phyloP scores from a whole-genome alignment of 352 stramenopile genomes.

The Globisporangium abappressorium region DNA sequence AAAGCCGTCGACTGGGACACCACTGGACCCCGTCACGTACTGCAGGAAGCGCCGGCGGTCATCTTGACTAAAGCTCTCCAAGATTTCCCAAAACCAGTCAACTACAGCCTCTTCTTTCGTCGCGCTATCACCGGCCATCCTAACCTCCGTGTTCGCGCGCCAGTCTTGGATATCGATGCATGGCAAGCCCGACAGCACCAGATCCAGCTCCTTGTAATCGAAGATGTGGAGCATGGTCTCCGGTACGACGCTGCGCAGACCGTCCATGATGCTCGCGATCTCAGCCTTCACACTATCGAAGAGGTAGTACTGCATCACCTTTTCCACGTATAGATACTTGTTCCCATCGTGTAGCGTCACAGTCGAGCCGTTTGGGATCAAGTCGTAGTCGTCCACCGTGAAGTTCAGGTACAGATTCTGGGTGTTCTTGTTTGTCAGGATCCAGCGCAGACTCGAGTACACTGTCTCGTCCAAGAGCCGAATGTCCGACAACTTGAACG shows the following conservation, averaged over 20 bases:
- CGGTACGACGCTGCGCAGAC: slow-evolving; percentile 95
- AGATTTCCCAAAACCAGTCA: slow-evolving; percentile 81
- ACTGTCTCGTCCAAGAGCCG: slow-evolving; percentile 71
- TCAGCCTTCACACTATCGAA: slow-evolving; percentile 91
- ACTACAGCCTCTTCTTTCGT: slow-evolving; percentile 41
- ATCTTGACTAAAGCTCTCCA: slow-evolving; percentile 57
- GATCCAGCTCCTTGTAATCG: slow-evolving; percentile 97
- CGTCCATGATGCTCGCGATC: slow-evolving; percentile 71
- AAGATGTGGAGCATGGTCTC: slow-evolving; percentile 96
- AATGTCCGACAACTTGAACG: slow-evolving; percentile 59
- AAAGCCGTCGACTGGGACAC: slow-evolving; percentile 81
- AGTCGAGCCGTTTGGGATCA: slow-evolving; percentile 57
- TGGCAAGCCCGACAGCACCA: slow-evolving; percentile 66
- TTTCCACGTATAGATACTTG: slow-evolving; percentile 92
- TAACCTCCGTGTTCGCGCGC: slow-evolving; percentile 68
- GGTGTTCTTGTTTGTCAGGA: slow-evolving; percentile 52
- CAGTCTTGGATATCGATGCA: slow-evolving; percentile 89
- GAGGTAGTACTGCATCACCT: slow-evolving; percentile 94
- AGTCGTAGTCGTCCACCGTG: slow-evolving; percentile 45
- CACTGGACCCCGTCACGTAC: slow-evolving; percentile 79
- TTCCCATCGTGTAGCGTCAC: slow-evolving; percentile 92
- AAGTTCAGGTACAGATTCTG: slow-evolving; percentile 67
- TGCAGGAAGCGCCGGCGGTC: slow-evolving; percentile 71
- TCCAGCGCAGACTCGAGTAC: slow-evolving; percentile 60
- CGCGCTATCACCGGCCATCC: slow-evolving; percentile 28